Base-by-base conservation (phyloP, 371 early-diverging fungal species). In the Mucor indicus region DNA sequence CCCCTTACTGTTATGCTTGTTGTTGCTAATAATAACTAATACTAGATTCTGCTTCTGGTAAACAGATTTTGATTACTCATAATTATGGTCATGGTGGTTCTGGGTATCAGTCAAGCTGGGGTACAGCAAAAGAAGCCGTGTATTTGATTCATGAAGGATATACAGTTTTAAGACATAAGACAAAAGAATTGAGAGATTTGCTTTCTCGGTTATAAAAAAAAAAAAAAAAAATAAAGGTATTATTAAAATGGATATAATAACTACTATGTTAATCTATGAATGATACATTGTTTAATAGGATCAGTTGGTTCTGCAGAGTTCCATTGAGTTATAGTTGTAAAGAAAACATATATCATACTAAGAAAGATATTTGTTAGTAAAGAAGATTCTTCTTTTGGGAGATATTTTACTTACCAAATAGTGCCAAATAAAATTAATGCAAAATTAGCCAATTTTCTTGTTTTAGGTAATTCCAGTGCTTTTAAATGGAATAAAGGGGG, bases 401-500 rank as follows among this genome's bases (percentile, higher is more conserved):
- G 11, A 5, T 7, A 27, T 5, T 27, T 27, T 0, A 38, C 53
- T 60, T 66, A 72, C 72, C 87, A 84, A 19, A 87, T 25, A n/a
- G 75, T 30, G 30, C 92, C 93, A 80, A 92, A 88, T 13, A 62
- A 40, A 41, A 84, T 79, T 25, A 92, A 45, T 11, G 67, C 53
- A 24, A 75, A 49, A 53, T 91, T 86, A 19, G 66, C 72, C 1
- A 48, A 27, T 1, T 58, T 55, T 30, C 70, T 62, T 24, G 72
- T 68, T 13, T 51, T 36, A 17, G 69, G 69, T 12, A 69, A 38
- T 5, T 86, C 69, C 21, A 79, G 55, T 1, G 80, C 84, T 56
- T 77, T 84, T 58, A 72, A 69, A 68, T 92, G 92, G 76, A 92
- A 90, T 31, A 92, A 55, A 3, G 91, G 80, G 5, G 92, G 92